phyloP scores from a whole-genome alignment of 208 protist species.

The Phytomonas francai region DNA sequence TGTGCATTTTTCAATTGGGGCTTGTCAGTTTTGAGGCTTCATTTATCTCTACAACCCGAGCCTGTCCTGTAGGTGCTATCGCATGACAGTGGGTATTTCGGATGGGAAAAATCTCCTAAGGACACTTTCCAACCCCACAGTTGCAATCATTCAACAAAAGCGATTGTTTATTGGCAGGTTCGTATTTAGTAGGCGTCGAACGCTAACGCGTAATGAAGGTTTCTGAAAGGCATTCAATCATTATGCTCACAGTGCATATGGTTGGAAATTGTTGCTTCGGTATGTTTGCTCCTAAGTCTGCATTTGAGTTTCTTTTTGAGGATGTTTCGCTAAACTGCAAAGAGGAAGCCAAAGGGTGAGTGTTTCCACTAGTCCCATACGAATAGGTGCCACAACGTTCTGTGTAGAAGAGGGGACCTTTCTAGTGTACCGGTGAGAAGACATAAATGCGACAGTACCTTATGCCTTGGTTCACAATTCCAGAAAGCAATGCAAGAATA shows the following conservation, averaged over 20 bases:
- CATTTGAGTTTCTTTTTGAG: constrained; percentile 54
- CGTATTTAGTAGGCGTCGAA: constrained; percentile 86
- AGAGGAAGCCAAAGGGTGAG: constrained; percentile 34
- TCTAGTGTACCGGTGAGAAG: constrained; percentile 22
- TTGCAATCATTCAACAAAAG: constrained; percentile 33
- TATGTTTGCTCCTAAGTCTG: constrained; percentile 47
- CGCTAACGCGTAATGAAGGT: constrained; percentile 57
- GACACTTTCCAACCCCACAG: constrained; percentile 37
- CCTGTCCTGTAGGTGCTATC: constrained; percentile 41
- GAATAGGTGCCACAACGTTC: constrained; percentile 36
- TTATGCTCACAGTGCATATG: constrained; percentile 70
- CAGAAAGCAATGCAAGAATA: constrained; percentile 6
- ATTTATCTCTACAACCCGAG: constrained; percentile 72
- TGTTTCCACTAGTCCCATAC: constrained; percentile 78
- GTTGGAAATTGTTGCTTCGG: constrained; percentile 74
- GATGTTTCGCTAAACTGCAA: constrained; percentile 53
- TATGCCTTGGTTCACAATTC: constrained; percentile 8
- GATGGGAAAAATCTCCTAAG: constrained; percentile 40
- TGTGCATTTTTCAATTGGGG: constrained; percentile 33
- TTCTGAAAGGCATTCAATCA: constrained; percentile 18
- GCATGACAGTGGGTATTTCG: constrained; percentile 31
- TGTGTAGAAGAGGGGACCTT: constrained; percentile 38
- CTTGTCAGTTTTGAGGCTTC: constrained; percentile 32
- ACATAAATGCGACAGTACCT: no score
- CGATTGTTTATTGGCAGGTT: constrained; percentile 34